These are phyloP conservation scores for Mucor plumbeus DNA, from an alignment of 371 early-diverging fungal species.

Conservation along the genomic window DNA sequence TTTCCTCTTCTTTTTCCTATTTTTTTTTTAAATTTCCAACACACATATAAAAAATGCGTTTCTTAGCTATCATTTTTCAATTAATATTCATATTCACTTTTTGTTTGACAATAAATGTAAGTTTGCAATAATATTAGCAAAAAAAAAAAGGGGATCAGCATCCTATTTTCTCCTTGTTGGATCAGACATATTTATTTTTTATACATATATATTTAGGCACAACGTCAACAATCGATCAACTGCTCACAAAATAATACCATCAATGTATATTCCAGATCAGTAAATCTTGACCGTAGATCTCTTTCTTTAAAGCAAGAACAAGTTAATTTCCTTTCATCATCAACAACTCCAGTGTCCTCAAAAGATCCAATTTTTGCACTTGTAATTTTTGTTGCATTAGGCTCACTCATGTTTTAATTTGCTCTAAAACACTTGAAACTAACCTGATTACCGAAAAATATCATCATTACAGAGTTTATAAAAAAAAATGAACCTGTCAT, in stretches of 20 bases:
- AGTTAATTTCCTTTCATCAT: not conserved
- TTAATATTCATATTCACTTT: not conserved
- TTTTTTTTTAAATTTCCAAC: not conserved
- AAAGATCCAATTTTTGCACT: conserved; percentile 10
- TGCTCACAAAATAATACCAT: not conserved
- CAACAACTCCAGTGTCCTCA: not conserved
- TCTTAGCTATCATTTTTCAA: not conserved
- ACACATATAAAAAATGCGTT: not conserved
- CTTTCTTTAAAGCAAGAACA: not conserved
- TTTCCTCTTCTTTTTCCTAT: not conserved
- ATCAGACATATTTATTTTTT: conserved; percentile 1
- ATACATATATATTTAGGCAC: not conserved
- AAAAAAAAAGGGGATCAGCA: not conserved
- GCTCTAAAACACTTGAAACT: not conserved
- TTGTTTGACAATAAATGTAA: not conserved
- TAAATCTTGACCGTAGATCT: not conserved
- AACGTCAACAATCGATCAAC: not conserved
- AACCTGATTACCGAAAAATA: not conserved
- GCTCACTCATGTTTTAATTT: conserved; percentile 7
- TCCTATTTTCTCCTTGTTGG: not conserved
- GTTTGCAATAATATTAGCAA: not conserved
- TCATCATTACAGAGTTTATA: not conserved
- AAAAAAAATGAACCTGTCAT: not conserved
- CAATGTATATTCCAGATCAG: not conserved
- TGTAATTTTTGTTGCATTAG: conserved; percentile 1